Conservation (phyloP, 768 basidiomycete species). For the Boletus eberwhitei region DNA sequence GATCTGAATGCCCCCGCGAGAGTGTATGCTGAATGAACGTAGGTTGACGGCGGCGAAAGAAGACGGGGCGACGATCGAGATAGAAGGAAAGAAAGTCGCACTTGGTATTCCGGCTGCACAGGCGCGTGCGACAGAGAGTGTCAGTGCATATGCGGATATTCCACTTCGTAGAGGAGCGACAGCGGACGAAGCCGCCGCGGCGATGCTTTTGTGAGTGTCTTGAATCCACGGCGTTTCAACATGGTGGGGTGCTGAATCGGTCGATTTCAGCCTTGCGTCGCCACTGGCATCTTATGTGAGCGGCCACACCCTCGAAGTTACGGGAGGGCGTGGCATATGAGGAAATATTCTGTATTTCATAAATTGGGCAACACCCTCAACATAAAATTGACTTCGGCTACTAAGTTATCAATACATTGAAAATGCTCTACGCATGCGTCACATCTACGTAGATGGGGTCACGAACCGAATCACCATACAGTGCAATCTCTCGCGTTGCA, state of each 20-base stretch:
- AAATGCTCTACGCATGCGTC: neutral
- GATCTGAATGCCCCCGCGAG: neutral
- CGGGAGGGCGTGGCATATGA: slow-evolving; percentile 76
- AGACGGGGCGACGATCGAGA: slow-evolving; percentile 67
- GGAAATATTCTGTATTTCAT: neutral
- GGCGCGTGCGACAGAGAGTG: slow-evolving; percentile 37
- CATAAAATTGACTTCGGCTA: neutral
- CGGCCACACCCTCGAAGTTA: slow-evolving; percentile 82
- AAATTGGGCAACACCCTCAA: neutral
- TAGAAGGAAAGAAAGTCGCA: slow-evolving; percentile 80
- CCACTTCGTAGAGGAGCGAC: slow-evolving; percentile 68
- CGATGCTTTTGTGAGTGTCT: slow-evolving; percentile 68
- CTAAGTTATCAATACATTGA: neutral
- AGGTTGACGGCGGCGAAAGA: slow-evolving; percentile 82
- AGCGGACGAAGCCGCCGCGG: slow-evolving; percentile 73
- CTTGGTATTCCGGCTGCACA: slow-evolving; percentile 69
- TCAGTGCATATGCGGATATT: slow-evolving; percentile 44
- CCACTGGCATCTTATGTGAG: slow-evolving; percentile 77
- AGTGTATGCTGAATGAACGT: slow-evolving; percentile 1
- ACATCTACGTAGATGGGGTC: neutral
- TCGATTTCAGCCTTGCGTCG: slow-evolving; percentile 57
- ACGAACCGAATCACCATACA: neutral
- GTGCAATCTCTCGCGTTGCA: neutral
- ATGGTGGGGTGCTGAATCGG: slow-evolving; percentile 3
- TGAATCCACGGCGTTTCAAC: neutral